Evolutionary conservation across 2,329 filamentous ascomycete genomes (phyloP).

Genomic region (Aulographum hederae): DNA sequence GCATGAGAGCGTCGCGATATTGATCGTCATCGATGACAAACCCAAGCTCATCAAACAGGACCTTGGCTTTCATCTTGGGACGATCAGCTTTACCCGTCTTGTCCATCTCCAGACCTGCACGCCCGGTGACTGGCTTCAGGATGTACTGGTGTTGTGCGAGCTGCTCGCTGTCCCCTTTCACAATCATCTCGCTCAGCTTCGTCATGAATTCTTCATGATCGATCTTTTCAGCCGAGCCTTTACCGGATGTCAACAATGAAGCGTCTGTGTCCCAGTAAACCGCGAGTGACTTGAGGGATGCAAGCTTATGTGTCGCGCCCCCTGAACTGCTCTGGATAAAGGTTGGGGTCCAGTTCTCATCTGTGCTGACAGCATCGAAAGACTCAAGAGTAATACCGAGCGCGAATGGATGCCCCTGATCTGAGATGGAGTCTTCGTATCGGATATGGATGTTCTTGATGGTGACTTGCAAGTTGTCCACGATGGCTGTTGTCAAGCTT

Average conservation of each 20-base stretch:
- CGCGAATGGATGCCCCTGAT: constrained; percentile 87
- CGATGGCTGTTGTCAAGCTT: constrained; percentile 86
- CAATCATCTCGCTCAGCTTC: constrained; percentile 64
- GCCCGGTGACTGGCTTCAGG: constrained; percentile 83
- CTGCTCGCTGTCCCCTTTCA: constrained; percentile 42
- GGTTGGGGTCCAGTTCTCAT: constrained; percentile 84
- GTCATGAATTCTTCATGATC: constrained; percentile 60
- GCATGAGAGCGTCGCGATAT: constrained; percentile 93
- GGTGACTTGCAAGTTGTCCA: constrained; percentile 94
- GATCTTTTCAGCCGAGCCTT: constrained; percentile 48
- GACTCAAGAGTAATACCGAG: constrained; percentile 84
- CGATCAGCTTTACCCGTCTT: constrained; percentile 67
- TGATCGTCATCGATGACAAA: constrained; percentile 96
- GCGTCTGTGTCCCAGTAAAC: constrained; percentile 98
- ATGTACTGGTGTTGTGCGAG: constrained; percentile 69
- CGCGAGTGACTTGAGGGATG: constrained; percentile 72
- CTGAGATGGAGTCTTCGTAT: constrained; percentile 94
- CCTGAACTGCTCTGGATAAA: constrained; percentile 81
- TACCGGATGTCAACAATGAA: constrained; percentile 62
- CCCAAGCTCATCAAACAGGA: constrained; percentile 93
- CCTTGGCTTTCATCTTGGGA: constrained; percentile 74
- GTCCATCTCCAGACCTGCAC: constrained; percentile 86
- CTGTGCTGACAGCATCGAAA: constrained; percentile 92
- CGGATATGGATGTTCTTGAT: constrained; percentile 97
- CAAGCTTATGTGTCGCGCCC: constrained; percentile 82